Evolutionary conservation across 1,139 yeast genomes (phyloP), one percentile per base, ranked within the genome.

Genomic region (Trichomonascaceae sp.): DNA sequence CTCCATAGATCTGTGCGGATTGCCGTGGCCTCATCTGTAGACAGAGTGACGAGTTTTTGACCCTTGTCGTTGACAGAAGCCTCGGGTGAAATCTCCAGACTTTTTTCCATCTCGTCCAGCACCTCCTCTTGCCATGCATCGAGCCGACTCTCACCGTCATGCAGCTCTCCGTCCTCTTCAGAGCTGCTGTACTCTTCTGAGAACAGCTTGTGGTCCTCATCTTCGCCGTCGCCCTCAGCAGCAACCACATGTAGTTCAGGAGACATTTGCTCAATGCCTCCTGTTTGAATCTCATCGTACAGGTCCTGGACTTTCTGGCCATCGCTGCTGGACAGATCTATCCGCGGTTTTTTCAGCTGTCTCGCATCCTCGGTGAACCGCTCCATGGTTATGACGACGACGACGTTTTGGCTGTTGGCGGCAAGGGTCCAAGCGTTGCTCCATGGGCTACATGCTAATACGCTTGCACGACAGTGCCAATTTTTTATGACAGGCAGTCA

Each of bases 1-100:
- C 59, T 53, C 48, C 77, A 78, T 36, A 84, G 56, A 44, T 51
- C 74, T 37, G 63, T 60, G 38, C 89, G 66, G 1, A 84, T 75
- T 37, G 66, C 60, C 13, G 62, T 50, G 4, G 68, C 57, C 13
- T 59, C 59, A 15, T 62, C 66, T 31, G 61, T 63, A 1, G 67
- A 52, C n/a, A 51, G 43, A 5, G 32, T 31, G 20, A 51, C 44
- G 9, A 42, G 41, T 11, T 13, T 30, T 9, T 17, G 11, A 3
- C 35, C 39, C 8, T 20, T 17, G 9, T 6, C 9, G 9, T 11
- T 11, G 9, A 8, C 11, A 3, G 30, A 26, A 13, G 29, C 29
- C 16, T 36, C 31, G 28, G 27, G 42, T 16, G 37, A 35, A 9
- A 44, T 36, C 17, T 48, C 47, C 14, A 46, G 33, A 16, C 44